These are phyloP conservation scores for Hypomyces perniciosus DNA, from an alignment of 2,329 filamentous ascomycete species.

Conservation along the genomic window DNA sequence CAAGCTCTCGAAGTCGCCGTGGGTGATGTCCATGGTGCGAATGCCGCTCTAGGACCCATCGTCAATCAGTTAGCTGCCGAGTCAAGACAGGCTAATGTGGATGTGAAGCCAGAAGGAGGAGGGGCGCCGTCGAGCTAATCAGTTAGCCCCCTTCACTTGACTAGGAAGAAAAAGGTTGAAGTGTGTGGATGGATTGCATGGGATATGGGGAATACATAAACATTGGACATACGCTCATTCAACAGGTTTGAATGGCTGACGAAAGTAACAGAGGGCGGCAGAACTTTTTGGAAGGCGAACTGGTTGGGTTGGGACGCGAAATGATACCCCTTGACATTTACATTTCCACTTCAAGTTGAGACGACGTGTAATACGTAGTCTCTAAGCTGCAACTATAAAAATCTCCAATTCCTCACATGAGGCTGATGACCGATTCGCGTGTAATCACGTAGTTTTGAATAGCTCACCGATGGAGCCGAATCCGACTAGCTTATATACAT, in stretches of 20 bases:
- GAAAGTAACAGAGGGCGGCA: neutral
- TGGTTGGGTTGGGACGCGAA: neutral
- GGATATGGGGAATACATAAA: neutral
- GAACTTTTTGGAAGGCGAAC: neutral
- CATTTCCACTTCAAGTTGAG: neutral
- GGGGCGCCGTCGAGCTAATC: too few species aligned
- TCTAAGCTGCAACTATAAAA: too few species aligned
- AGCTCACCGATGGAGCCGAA: neutral
- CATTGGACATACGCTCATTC: neutral
- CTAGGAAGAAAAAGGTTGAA: neutral
- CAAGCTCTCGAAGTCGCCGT: conserved; percentile 44
- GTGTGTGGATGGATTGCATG: neutral
- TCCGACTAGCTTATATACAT: neutral
- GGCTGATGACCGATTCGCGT: too few species aligned
- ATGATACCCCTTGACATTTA: conserved; percentile 10
- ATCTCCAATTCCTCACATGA: too few species aligned
- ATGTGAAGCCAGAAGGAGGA: neutral
- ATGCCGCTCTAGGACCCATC: conserved; percentile 40
- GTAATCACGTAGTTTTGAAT: too few species aligned
- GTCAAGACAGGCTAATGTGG: conserved; percentile 30
- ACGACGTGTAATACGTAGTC: too few species aligned
- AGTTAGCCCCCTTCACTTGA: too few species aligned
- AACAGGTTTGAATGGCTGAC: neutral
- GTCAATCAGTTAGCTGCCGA: conserved; percentile 45
- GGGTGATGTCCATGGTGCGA: conserved; percentile 49